Evolutionary conservation across 2,329 filamentous ascomycete species (phyloP), one percentile per base, ranked within the genome.

Genomic region (Arthrobotrys sinensis): DNA sequence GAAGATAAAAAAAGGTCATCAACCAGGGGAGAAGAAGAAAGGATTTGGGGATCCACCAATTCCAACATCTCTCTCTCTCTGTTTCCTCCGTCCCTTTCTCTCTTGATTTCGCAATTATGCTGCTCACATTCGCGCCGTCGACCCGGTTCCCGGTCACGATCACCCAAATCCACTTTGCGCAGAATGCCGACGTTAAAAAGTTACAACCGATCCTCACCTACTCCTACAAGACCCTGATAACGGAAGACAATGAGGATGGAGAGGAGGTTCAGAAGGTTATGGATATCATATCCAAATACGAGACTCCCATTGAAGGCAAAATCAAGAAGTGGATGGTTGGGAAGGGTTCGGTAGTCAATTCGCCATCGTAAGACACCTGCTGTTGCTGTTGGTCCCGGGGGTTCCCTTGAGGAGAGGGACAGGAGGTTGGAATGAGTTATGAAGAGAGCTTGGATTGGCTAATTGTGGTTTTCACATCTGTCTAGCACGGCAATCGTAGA

Each of bases 111-210:
- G n/a, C 64, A 64, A 66, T 66, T 62, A 82, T 82, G 81, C 81
- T 82, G 64, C 80, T 82, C 78, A 80, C 80, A 78, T 79, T 82
- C 60, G 79, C 81, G 52, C 75, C 72, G 55, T 81, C 80, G 66
- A 89, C 97, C 81, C 92, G 92, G 85, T 99, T 98, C 85, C 96
- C 96, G 82, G 94, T 98, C 85, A 97, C 92, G 81, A 91, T 99
- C 85, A 94, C 91, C 82, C 92, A 93, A 84, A 88, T 98, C 79
- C 89, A 95, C 81, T 94, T 93, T 85, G 86, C 88, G 80, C 89
- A 89, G 19, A 92, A 92, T 84, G 93, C 97, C 82, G 83, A 88
- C 79, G 89, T 99, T 82, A 88, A 90, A 82, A 92, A 92, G 84
- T 88, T 93, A 83, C 92, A 94, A 82, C 88, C 90, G 69, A 88